Evolutionary conservation across 495 filamentous ascomycete species (phyloP).

Genomic region (Podospora comata): DNA sequence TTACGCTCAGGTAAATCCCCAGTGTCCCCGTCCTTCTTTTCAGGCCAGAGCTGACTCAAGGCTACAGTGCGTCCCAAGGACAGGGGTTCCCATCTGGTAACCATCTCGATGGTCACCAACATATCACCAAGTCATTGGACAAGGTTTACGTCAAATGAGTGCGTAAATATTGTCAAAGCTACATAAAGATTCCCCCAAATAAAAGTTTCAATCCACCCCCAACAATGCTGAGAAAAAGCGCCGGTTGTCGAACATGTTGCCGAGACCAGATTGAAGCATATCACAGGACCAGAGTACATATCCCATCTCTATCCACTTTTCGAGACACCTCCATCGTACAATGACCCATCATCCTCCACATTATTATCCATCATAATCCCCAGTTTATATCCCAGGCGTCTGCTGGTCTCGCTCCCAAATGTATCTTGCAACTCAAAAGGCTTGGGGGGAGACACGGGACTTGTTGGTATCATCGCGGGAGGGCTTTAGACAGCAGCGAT

Average conservation of each 20-base stretch:
- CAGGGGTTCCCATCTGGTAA: not conserved
- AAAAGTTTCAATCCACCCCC: not conserved
- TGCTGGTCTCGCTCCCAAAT: not conserved
- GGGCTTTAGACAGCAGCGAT: not conserved
- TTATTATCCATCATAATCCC: not conserved
- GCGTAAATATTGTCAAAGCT: not conserved
- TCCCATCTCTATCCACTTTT: not conserved
- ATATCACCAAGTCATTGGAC: not conserved
- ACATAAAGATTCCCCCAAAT: not conserved
- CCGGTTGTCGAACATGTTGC: not conserved
- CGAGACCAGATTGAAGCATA: not conserved
- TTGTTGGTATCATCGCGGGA: no score
- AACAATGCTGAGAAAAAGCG: not conserved
- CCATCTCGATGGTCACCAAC: no score
- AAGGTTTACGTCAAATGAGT: not conserved
- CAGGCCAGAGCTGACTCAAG: not conserved
- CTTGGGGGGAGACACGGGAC: no score
- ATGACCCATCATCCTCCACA: not conserved
- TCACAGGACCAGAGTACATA: not conserved
- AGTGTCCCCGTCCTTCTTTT: not conserved
- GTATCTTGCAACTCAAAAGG: no score
- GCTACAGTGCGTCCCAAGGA: not conserved
- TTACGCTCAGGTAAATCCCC: constrained; percentile 18
- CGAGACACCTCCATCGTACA: not conserved
- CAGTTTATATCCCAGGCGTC: no score